Percentiles rank a stretch among this genome's conserved stretches.
Evolutionary conservation across 2,329 filamentous ascomycete species (phyloP).

Genomic region (Arachnopeziza araneosa): DNA sequence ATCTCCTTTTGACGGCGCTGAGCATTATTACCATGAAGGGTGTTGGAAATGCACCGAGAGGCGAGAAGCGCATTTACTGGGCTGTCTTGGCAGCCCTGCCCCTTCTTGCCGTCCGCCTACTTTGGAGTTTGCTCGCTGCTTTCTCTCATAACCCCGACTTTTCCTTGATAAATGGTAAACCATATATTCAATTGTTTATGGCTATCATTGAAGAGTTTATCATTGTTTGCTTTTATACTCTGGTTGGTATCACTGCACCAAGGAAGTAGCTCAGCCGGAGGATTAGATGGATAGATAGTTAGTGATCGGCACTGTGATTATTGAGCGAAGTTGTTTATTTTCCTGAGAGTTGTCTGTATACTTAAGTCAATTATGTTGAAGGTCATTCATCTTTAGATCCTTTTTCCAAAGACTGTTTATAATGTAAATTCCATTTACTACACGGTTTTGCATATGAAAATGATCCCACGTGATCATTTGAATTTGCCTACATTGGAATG

Average conservation of each 20-base stretch:
- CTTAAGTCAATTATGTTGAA: too few species aligned
- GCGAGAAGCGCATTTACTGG: slow-evolving; percentile 28
- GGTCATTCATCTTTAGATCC: too few species aligned
- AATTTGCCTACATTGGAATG: too few species aligned
- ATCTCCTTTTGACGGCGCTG: slow-evolving; percentile 19
- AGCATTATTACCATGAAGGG: slow-evolving; percentile 22
- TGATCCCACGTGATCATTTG: too few species aligned
- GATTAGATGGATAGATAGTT: not conserved
- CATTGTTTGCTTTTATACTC: slow-evolving; percentile 27
- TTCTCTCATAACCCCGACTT: slow-evolving; percentile 25
- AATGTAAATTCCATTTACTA: too few species aligned
- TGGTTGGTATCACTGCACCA: slow-evolving; percentile 11
- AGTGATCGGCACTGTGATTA: not conserved
- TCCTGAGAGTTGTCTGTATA: too few species aligned
- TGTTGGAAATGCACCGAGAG: slow-evolving; percentile 21
- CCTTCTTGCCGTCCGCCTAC: slow-evolving; percentile 28
- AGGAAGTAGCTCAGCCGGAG: not conserved
- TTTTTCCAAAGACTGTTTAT: too few species aligned
- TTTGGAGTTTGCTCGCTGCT: slow-evolving; percentile 28
- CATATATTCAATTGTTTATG: slow-evolving; percentile 29
- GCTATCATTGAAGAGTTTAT: slow-evolving; percentile 29
- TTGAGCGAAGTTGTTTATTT: too few species aligned
- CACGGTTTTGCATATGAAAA: too few species aligned
- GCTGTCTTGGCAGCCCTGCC: slow-evolving; percentile 28
- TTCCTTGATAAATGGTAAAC: slow-evolving; percentile 20